These are phyloP conservation scores for Kalmanozyma brasiliensis DNA, from an alignment of 1,284 basidiomycete species.

Conservation along the genomic window DNA sequence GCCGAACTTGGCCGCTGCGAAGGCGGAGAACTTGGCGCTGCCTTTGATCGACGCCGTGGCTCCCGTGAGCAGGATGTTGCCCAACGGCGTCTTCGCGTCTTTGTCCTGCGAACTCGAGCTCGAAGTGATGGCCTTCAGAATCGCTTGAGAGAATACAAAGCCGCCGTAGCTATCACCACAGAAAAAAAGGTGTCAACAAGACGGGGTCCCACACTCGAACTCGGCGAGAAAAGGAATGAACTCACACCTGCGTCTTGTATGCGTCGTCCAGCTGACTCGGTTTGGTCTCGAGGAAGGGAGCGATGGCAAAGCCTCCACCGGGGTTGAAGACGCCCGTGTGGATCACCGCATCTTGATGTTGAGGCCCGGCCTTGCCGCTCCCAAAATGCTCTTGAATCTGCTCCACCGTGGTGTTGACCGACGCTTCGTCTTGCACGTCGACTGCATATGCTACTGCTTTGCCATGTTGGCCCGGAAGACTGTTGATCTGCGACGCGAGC, in stretches of 20 bases:
- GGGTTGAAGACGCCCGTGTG: slow-evolving; percentile 49
- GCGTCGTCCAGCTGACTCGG: slow-evolving; percentile 42
- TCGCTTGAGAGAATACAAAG: slow-evolving; percentile 40
- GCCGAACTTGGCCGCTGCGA: slow-evolving; percentile 48
- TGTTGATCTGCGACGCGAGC: slow-evolving; percentile 40
- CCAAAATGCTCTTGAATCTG: slow-evolving; percentile 30
- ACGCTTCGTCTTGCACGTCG: slow-evolving; percentile 32
- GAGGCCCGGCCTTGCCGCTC: slow-evolving; percentile 21
- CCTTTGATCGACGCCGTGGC: slow-evolving; percentile 53
- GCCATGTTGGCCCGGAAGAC: slow-evolving; percentile 10
- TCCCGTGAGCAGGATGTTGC: slow-evolving; percentile 42
- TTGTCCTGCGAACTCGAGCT: slow-evolving; percentile 6
- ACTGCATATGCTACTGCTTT: slow-evolving; percentile 37
- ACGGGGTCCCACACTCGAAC: background rate
- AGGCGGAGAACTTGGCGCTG: slow-evolving; percentile 41
- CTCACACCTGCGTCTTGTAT: slow-evolving; percentile 44
- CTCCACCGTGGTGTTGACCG: slow-evolving; percentile 22
- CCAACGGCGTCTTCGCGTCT: slow-evolving; percentile 12
- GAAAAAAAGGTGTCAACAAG: background rate
- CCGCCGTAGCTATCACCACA: slow-evolving; percentile 20
- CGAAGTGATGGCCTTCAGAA: slow-evolving; percentile 40
- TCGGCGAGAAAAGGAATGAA: background rate
- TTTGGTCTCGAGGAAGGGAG: slow-evolving; percentile 38
- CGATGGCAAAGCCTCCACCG: slow-evolving; percentile 35
- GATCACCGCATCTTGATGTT: slow-evolving; percentile 34